phyloP scores from a whole-genome alignment of 108 stramenopile genomes.

The Cyclotella choctawhatcheeana region DNA sequence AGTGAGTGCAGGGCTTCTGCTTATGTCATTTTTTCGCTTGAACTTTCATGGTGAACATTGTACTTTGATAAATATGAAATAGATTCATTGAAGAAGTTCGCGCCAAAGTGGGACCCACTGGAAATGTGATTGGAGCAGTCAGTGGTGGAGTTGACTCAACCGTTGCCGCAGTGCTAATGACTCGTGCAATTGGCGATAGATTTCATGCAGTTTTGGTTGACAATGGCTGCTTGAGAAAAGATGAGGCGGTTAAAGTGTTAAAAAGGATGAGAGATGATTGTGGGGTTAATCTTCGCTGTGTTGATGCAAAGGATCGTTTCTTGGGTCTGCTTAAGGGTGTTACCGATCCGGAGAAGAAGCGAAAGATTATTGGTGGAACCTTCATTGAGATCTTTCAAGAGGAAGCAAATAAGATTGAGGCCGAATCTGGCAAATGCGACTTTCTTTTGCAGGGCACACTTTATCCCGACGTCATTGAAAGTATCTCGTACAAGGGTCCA shows the following conservation, averaged over 20 bases:
- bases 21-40: not conserved
- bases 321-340: slow-evolving; percentile 85
- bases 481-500: slow-evolving; percentile 98
- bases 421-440: slow-evolving; percentile 73
- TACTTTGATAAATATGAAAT: no score
- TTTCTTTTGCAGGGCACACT: slow-evolving; percentile 96
- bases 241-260: slow-evolving; percentile 90
- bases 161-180: slow-evolving; percentile 97
- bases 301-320: slow-evolving; percentile 96
- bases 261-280: slow-evolving; percentile 90
- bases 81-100: slow-evolving; percentile 89
- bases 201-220: slow-evolving; percentile 99
- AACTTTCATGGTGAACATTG: no score
- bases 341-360: slow-evolving; percentile 96
- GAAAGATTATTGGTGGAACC: slow-evolving; percentile 96
- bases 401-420: slow-evolving; percentile 89
- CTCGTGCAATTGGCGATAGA: slow-evolving; percentile 93
- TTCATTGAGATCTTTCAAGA: slow-evolving; percentile 99
- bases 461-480: slow-evolving; percentile 99
- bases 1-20: slow-evolving; percentile 28
- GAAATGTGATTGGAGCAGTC: slow-evolving; percentile 98
- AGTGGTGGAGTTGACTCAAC: slow-evolving; percentile 99
- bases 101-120: slow-evolving; percentile 83
- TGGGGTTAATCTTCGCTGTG: slow-evolving; percentile 92
- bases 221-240: slow-evolving; percentile 96